Conservation (phyloP, 2,329 filamentous ascomycete species). For the Nigrograna mackinnonii region DNA sequence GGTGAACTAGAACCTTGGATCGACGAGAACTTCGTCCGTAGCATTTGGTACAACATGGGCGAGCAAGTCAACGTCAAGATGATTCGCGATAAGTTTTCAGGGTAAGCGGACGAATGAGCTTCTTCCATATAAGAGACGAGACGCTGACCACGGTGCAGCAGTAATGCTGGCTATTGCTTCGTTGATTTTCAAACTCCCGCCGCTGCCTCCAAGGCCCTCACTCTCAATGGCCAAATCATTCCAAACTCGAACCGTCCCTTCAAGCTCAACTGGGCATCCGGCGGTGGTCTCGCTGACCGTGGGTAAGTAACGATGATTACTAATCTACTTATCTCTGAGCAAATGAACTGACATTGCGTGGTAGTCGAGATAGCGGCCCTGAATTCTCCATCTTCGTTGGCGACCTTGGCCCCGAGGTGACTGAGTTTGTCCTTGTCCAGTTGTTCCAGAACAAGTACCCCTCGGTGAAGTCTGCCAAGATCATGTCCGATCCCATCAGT, state of each 20-base stretch:
- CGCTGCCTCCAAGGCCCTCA: conserved; percentile 88
- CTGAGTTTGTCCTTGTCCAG: conserved; percentile 95
- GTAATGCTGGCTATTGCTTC: conserved; percentile 98
- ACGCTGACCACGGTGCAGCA: conserved; percentile 62
- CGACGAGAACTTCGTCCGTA: conserved; percentile 98
- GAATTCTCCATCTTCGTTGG: conserved; percentile 98
- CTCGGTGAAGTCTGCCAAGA: conserved; percentile 98
- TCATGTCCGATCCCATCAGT: conserved; percentile 98
- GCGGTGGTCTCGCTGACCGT: conserved; percentile 91
- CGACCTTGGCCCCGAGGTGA: conserved; percentile 96
- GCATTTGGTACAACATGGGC: conserved; percentile 89
- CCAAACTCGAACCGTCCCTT: conserved; percentile 94
- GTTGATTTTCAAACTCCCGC: conserved; percentile 86
- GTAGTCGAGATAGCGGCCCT: conserved; percentile 83
- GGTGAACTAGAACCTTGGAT: conserved; percentile 99
- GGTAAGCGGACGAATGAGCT: conserved; percentile 62
- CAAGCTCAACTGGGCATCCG: conserved; percentile 99
- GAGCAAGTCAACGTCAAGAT: conserved; percentile 99
- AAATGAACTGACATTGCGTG: conserved; percentile 10
- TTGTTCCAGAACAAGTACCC: conserved; percentile 96
- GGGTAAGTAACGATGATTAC: conserved; percentile 59
- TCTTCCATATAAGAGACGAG: conserved; percentile 5
- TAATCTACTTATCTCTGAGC: background rate
- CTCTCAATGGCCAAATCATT: conserved; percentile 84
- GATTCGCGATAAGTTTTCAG: conserved; percentile 98